These are phyloP conservation scores for Russula sp. DNA, from an alignment of 768 basidiomycete genomes.

Conservation along the genomic window DNA sequence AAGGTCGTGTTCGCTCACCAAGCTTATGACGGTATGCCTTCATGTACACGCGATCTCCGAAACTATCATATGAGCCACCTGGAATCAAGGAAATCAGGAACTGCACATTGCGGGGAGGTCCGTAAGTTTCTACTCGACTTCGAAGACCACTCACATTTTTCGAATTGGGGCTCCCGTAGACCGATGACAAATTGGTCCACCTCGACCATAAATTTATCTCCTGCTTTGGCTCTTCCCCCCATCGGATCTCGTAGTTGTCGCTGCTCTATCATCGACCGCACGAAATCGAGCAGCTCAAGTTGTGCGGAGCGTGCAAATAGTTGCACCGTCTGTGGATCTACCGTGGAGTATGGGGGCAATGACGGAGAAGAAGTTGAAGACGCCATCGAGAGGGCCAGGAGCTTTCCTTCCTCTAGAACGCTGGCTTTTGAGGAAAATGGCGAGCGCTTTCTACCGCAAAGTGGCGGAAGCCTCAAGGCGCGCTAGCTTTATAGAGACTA, in stretches of 20 bases:
- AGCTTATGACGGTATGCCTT: constrained; percentile 21
- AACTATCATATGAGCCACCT: constrained; percentile 21
- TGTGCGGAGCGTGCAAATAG: constrained; percentile 14
- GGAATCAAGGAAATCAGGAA: constrained; percentile 12
- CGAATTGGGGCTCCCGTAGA: constrained; percentile 21
- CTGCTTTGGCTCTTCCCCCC: constrained; percentile 17
- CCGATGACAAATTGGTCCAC: constrained; percentile 23
- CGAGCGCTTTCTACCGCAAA: constrained; percentile 14
- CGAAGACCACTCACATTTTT: constrained; percentile 18
- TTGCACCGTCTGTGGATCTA: constrained; percentile 16
- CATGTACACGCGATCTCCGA: constrained; percentile 23
- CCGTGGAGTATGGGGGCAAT: constrained; percentile 12
- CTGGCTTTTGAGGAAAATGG: constrained; percentile 18
- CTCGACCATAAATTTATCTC: constrained; percentile 21
- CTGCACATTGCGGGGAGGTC: constrained; percentile 6
- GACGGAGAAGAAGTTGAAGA: constrained; percentile 15
- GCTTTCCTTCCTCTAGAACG: constrained; percentile 5
- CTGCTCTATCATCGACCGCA: constrained; percentile 22
- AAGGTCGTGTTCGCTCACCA: constrained; percentile 6
- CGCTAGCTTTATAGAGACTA: constrained; percentile 21
- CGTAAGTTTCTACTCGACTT: constrained; percentile 6
- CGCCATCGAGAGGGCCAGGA: constrained; percentile 17
- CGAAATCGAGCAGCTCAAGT: constrained; percentile 20
- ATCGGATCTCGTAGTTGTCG: constrained; percentile 20
- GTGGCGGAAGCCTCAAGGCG: constrained; percentile 20